Percentiles rank a stretch among this genome's conserved stretches.
Evolutionary conservation across 225 moss, liverwort and hornwort species (phyloP).

Genomic region (Sphagnum contortum): DNA sequence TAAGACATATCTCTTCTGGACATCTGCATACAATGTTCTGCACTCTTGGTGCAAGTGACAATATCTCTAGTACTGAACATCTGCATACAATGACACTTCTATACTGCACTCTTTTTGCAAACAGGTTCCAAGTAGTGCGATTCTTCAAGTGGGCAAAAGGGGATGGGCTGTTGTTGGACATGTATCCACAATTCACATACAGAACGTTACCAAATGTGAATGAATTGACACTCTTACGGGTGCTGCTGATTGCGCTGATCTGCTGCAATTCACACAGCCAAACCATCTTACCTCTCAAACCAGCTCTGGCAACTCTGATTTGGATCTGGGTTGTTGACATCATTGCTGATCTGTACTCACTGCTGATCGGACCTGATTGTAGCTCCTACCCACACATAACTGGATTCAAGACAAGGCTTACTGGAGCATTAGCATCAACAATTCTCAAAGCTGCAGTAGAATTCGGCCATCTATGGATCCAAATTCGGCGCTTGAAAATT

Average conservation of each 20-base stretch:
- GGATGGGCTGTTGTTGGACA: conserved; percentile 17
- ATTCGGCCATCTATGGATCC: not conserved
- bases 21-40: no score
- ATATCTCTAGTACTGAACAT: no score
- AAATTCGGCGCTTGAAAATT: not conserved
- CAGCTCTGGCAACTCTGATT: not conserved
- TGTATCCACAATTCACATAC: conserved; percentile 16
- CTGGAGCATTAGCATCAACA: not conserved
- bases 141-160: conserved; percentile 24
- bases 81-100: no score
- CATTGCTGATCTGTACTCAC: not conserved
- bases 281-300: not conserved
- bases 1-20: no score
- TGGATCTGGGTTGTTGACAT: conserved; percentile 1
- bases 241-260: not conserved
- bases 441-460: conserved; percentile 1
- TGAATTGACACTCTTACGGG: conserved; percentile 13
- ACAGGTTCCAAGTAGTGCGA: conserved; percentile 4
- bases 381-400: not conserved
- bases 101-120: no score
- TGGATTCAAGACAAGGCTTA: not conserved
- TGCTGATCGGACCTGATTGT: not conserved
- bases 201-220: conserved; percentile 5
- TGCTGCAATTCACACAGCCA: not conserved
- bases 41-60: no score